phyloP scores from a whole-genome alignment of 2,329 filamentous ascomycete genomes.

The Aaosphaeria arxii region DNA sequence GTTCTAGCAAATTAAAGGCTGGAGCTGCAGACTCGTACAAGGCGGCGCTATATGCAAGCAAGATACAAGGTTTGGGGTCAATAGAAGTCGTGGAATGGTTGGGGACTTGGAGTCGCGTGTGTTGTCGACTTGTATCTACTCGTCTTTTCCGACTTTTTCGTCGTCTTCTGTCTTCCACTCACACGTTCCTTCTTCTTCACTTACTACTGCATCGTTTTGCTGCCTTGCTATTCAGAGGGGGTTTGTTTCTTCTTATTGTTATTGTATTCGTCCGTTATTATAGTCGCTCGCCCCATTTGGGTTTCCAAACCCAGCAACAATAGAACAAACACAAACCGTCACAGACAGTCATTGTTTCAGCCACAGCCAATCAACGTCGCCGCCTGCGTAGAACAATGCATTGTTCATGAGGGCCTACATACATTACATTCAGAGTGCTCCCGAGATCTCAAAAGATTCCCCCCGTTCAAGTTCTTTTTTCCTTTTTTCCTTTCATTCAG shows the following conservation, averaged over 20 bases:
- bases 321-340: conserved; percentile 20
- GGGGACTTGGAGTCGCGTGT: conserved; percentile 26
- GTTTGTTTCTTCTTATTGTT: conserved; percentile 9
- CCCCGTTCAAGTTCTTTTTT: neutral
- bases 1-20: conserved; percentile 23
- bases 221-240: neutral
- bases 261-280: conserved; percentile 4
- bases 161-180: conserved; percentile 7
- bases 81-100: no score
- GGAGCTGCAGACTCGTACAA: conserved; percentile 10
- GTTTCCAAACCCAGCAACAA: conserved; percentile 8
- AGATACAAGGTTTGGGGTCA: no score
- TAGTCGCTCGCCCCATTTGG: conserved; percentile 11
- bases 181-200: conserved; percentile 6
- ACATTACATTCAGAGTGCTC: conserved; percentile 2
- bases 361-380: neutral
- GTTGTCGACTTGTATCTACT: conserved; percentile 6
- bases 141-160: conserved; percentile 10
- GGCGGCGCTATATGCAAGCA: conserved; percentile 5
- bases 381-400: conserved; percentile 18
- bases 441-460: conserved; percentile 1
- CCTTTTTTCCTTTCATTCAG: conserved; percentile 5
- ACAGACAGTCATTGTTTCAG: conserved; percentile 28
- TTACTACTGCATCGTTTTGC: conserved; percentile 1
- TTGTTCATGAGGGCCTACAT: conserved; percentile 12